Evolutionary conservation across 371 early-diverging fungal genomes (phyloP).

Genomic region (Lichtheimia hyalospora): DNA sequence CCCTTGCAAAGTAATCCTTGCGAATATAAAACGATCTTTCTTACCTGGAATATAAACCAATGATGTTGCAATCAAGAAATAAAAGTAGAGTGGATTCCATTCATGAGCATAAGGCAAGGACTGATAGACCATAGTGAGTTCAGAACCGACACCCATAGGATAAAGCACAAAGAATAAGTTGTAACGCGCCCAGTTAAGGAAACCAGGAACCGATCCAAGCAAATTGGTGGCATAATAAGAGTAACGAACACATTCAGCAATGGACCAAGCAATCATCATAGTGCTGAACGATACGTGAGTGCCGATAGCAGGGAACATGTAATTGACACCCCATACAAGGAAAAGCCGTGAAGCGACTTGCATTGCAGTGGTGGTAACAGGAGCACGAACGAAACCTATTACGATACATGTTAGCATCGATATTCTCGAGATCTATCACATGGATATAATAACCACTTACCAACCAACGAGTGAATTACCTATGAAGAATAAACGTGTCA

Average conservation of each 20-base stretch:
- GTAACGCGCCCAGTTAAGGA: slow-evolving; percentile 71
- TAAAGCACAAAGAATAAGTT: slow-evolving; percentile 70
- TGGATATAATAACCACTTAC: slow-evolving; percentile 7
- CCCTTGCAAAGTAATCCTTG: neutral
- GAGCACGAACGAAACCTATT: slow-evolving; percentile 78
- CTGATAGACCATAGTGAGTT: slow-evolving; percentile 74
- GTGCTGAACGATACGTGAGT: slow-evolving; percentile 69
- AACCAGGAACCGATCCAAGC: slow-evolving; percentile 45
- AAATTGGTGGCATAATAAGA: slow-evolving; percentile 79
- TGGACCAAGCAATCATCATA: slow-evolving; percentile 91
- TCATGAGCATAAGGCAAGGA: slow-evolving; percentile 68
- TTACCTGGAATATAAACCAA: slow-evolving; percentile 76
- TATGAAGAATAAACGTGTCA: neutral
- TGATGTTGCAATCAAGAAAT: slow-evolving; percentile 51
- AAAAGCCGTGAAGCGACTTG: slow-evolving; percentile 89
- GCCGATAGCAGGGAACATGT: slow-evolving; percentile 65
- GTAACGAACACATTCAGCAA: slow-evolving; percentile 91
- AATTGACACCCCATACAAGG: slow-evolving; percentile 81
- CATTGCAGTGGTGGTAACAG: slow-evolving; percentile 74
- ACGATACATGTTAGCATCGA: neutral
- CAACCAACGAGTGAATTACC: slow-evolving; percentile 30
- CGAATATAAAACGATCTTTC: neutral
- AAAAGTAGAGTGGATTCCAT: slow-evolving; percentile 52
- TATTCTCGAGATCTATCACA: neutral
- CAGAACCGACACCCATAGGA: slow-evolving; percentile 87